Evolutionary conservation across 177 flowering plant genomes (phyloP), one percentile per base, ranked within the genome.

Genomic region (Vitis hybrid): DNA sequence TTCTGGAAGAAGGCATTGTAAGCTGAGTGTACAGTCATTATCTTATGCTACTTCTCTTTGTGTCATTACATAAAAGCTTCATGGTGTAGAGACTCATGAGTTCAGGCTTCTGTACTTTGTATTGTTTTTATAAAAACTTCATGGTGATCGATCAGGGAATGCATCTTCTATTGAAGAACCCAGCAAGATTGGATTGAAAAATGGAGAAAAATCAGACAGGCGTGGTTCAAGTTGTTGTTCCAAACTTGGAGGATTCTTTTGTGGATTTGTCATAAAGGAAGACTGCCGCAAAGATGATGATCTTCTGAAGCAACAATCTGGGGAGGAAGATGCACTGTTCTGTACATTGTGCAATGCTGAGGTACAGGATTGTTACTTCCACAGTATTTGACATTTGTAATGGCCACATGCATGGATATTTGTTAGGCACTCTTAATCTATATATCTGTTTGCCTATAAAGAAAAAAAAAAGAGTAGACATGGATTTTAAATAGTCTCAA

Each of bases 341-440:
- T 94, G 98, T 83, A 94, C 97, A 10, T 83, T 94, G 77, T 94
- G 98, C 83, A 90, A 92, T 80, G 96, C 98, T 62, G 97, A 94
- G 96, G 98, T 94, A 83, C 52, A 11, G 18, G 5, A 51, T 10
- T 70, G 52, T 55, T 51, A 26, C 22, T 20, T 18, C 26, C 26
- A 3, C 59, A 29, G 56, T 65, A 72, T 58, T 65, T 62, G 61
- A 9, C 33, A 50, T 18, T 64, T 57, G 10, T 57, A 11, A 0
- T 39, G 8, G 45, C 45, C 45, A 26, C 29, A 39, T 39, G 9
- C 45, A 39, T 39, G 8, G 45, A 39, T 39, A 5, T 39, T 39
- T 7, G 8, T 39, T 39, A 7, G 5, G 45, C 45, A 39, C 45
- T 39, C 45, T 39, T 39, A 39, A 39, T 39, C 45, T 39, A 39